Evolutionary conservation across 2,329 filamentous ascomycete species (phyloP).

Genomic region (Aspergillus ustus): DNA sequence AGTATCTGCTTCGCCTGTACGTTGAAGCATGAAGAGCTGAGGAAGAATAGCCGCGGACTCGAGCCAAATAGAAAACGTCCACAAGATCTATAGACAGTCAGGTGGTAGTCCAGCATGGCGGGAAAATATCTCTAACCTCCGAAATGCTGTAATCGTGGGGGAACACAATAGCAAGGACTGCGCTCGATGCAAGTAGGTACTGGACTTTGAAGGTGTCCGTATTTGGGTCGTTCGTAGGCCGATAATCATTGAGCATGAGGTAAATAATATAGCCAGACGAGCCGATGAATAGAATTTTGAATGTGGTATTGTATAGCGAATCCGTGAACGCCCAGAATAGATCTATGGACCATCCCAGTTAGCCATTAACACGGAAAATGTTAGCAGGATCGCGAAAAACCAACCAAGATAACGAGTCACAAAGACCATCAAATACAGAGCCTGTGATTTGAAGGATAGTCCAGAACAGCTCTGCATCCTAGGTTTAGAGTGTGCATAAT

Average conservation of each 20-base stretch:
- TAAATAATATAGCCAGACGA: slow-evolving; percentile 94
- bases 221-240: slow-evolving; percentile 95
- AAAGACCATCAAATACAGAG: slow-evolving; percentile 92
- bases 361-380: not conserved
- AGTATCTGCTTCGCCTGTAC: slow-evolving; percentile 97
- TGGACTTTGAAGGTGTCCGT: slow-evolving; percentile 97
- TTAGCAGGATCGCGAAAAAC: slow-evolving; percentile 24
- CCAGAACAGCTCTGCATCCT: slow-evolving; percentile 81
- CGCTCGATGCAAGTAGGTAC: slow-evolving; percentile 84
- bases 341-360: slow-evolving; percentile 57
- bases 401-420: slow-evolving; percentile 86
- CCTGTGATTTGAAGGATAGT: slow-evolving; percentile 98
- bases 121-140: slow-evolving; percentile 54
- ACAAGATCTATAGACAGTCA: slow-evolving; percentile 69
- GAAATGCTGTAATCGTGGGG: slow-evolving; percentile 81
- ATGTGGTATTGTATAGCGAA: slow-evolving; percentile 88
- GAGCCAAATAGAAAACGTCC: slow-evolving; percentile 98
- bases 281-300: slow-evolving; percentile 93
- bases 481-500: slow-evolving; percentile 13
- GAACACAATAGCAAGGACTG: slow-evolving; percentile 77
- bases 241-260: slow-evolving; percentile 97
- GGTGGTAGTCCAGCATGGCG: slow-evolving; percentile 17
- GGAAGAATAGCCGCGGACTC: slow-evolving; percentile 96
- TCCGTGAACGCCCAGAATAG: slow-evolving; percentile 82
- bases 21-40: slow-evolving; percentile 96